Percentiles rank a stretch among this genome's conserved stretches.
Conservation (phyloP, 2,329 filamentous ascomycete genomes). For the Botrytis cinerea region DNA sequence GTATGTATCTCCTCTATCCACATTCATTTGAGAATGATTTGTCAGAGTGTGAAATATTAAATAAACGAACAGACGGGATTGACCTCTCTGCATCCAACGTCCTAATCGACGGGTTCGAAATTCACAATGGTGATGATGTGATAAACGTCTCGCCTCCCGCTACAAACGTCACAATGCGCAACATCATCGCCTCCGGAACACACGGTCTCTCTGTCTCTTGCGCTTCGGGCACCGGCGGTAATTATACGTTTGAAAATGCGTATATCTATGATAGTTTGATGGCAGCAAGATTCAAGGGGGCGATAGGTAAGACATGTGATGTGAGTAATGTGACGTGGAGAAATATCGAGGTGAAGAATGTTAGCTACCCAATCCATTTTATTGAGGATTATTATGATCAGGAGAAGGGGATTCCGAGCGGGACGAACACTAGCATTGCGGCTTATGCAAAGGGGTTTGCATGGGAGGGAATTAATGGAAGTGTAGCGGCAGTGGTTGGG, state of each 20-base stretch:
- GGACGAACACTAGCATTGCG: not conserved
- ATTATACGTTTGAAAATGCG: constrained; percentile 18
- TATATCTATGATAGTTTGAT: constrained; percentile 18
- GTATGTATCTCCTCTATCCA: not conserved
- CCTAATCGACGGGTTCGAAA: constrained; percentile 18
- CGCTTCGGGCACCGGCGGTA: not conserved
- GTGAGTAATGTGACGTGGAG: constrained; percentile 11
- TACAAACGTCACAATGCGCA: constrained; percentile 16
- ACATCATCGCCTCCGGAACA: constrained; percentile 14
- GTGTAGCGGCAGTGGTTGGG: not conserved
- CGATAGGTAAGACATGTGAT: not conserved
- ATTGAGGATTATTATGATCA: constrained; percentile 20
- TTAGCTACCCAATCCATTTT: constrained; percentile 21
- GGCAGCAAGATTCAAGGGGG: constrained; percentile 15
- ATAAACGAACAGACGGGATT: not conserved
- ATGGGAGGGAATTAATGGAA: constrained; percentile 2
- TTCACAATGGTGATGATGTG: constrained; percentile 21
- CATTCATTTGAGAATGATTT: not conserved
- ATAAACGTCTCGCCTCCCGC: constrained; percentile 17
- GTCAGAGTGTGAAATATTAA: not conserved
- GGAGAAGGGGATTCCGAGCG: not conserved
- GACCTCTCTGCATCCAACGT: constrained; percentile 19
- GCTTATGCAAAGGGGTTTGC: constrained; percentile 7
- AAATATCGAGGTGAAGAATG: constrained; percentile 18
- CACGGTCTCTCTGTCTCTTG: constrained; percentile 20